These are phyloP conservation scores for Saccharomyces eubayanus DNA, from an alignment of 805 yeast species.

Conservation along the genomic window DNA sequence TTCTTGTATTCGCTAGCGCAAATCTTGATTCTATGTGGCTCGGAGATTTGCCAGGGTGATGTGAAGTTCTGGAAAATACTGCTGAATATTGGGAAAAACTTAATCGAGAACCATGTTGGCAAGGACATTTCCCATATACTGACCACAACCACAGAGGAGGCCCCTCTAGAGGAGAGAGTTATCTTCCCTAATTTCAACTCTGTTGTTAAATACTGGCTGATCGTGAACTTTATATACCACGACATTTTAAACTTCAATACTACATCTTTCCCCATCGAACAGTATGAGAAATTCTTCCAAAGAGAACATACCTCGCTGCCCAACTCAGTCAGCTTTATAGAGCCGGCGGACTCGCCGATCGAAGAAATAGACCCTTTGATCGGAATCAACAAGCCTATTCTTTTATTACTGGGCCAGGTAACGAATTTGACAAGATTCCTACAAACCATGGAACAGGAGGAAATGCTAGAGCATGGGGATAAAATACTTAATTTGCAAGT, in stretches of 20 bases:
- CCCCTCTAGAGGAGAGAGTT: background rate
- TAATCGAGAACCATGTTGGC: constrained; percentile 58
- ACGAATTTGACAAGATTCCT: constrained; percentile 43
- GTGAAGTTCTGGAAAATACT: constrained; percentile 66
- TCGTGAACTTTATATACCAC: constrained; percentile 73
- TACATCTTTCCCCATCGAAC: constrained; percentile 54
- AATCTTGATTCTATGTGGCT: constrained; percentile 62
- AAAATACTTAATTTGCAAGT: constrained; percentile 15
- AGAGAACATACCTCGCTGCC: background rate
- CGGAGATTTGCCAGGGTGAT: constrained; percentile 77
- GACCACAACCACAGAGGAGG: constrained; percentile 33
- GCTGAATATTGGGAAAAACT: constrained; percentile 55
- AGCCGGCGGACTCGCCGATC: constrained; percentile 1
- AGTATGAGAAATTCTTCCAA: constrained; percentile 47
- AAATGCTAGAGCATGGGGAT: constrained; percentile 36
- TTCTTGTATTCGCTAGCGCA: constrained; percentile 42
- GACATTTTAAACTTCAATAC: constrained; percentile 64
- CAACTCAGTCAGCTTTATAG: background rate
- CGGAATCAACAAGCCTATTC: constrained; percentile 65
- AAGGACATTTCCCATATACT: constrained; percentile 33
- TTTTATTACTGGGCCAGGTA: constrained; percentile 58
- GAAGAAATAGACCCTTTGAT: constrained; percentile 57
- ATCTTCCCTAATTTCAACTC: constrained; percentile 6
- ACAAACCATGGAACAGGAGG: background rate
- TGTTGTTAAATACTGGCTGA: constrained; percentile 49